Conservation (phyloP, 345 rosid genomes). For the Cardamine chenopodiifolia region DNA sequence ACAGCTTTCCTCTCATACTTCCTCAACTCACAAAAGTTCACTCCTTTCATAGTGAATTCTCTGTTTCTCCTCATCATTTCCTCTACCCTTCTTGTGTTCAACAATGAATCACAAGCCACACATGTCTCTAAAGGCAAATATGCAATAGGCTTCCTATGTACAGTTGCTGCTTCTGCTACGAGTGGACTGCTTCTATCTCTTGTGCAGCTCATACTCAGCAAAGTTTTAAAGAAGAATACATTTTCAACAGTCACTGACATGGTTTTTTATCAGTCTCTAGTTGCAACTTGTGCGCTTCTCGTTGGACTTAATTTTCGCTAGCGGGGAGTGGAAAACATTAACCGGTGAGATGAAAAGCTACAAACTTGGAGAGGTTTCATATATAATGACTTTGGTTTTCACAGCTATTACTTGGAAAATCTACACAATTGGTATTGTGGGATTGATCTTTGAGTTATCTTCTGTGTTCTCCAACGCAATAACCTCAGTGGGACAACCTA, state of each 20-base stretch:
- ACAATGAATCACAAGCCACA: slow-evolving; percentile 10
- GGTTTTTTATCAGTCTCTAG: slow-evolving; percentile 25
- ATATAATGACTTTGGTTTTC: slow-evolving; percentile 22
- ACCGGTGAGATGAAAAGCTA: slow-evolving; percentile 29
- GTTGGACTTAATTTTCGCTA: slow-evolving; percentile 45
- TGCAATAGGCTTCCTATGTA: slow-evolving; percentile 48
- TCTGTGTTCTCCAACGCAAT: slow-evolving; percentile 39
- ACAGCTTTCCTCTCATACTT: slow-evolving; percentile 49
- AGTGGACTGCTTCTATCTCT: slow-evolving; percentile 44
- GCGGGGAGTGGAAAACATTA: slow-evolving; percentile 49
- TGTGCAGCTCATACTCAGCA: slow-evolving; percentile 42
- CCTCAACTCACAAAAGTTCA: slow-evolving; percentile 48
- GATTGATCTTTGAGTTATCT: slow-evolving; percentile 39
- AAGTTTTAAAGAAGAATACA: slow-evolving; percentile 41
- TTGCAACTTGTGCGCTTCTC: slow-evolving; percentile 34
- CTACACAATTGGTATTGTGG: slow-evolving; percentile 27
- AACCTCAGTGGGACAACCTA: slow-evolving; percentile 30
- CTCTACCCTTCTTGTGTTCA: slow-evolving; percentile 49
- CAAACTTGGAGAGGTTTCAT: slow-evolving; percentile 28
- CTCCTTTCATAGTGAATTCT: slow-evolving; percentile 45
- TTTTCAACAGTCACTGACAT: slow-evolving; percentile 41
- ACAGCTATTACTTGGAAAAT: slow-evolving; percentile 35
- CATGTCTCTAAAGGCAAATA: slow-evolving; percentile 30
- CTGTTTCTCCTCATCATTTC: slow-evolving; percentile 48
- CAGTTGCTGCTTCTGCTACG: slow-evolving; percentile 49